These are phyloP conservation scores for Coniferiporia sulphurascens DNA, from an alignment of 1,284 basidiomycete species.

Conservation along the genomic window DNA sequence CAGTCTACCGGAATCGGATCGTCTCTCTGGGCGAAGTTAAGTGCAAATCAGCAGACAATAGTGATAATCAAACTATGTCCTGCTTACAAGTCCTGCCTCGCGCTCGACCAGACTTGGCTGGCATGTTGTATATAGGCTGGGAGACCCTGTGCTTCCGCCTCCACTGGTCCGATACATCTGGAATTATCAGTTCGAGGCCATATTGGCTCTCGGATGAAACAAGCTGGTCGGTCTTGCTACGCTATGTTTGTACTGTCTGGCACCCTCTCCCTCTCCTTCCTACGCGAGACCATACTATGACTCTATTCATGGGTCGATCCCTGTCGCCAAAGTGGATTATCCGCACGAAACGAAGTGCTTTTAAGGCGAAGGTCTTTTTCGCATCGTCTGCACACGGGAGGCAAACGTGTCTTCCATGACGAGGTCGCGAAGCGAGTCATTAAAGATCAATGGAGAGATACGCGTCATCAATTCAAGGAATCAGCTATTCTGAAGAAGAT, in stretches of 20 bases:
- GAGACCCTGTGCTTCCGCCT: background rate
- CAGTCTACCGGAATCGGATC: too few relatives aligned
- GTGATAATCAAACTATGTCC: too few relatives aligned
- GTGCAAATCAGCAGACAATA: too few relatives aligned
- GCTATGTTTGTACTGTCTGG: too few relatives aligned
- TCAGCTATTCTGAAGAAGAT: background rate
- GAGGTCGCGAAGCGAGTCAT: background rate
- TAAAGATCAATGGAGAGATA: background rate
- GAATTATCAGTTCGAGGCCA: background rate
- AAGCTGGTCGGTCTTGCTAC: too few relatives aligned
- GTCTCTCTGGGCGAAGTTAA: too few relatives aligned
- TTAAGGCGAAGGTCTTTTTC: background rate
- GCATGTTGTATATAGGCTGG: background rate
- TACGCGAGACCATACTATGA: background rate
- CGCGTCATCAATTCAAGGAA: too few relatives aligned
- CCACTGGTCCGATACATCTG: conserved; percentile 1
- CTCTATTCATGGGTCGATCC: too few relatives aligned
- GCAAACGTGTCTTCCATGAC: background rate
- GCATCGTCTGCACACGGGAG: too few relatives aligned
- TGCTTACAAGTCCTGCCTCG: too few relatives aligned
- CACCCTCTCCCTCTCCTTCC: background rate
- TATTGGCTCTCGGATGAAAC: background rate
- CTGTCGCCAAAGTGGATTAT: background rate
- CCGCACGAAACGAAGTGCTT: background rate
- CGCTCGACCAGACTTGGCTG: background rate